These are phyloP conservation scores for Pseudogymnoascus sp. DNA, from an alignment of 2,329 filamentous ascomycete genomes.

Conservation along the genomic window DNA sequence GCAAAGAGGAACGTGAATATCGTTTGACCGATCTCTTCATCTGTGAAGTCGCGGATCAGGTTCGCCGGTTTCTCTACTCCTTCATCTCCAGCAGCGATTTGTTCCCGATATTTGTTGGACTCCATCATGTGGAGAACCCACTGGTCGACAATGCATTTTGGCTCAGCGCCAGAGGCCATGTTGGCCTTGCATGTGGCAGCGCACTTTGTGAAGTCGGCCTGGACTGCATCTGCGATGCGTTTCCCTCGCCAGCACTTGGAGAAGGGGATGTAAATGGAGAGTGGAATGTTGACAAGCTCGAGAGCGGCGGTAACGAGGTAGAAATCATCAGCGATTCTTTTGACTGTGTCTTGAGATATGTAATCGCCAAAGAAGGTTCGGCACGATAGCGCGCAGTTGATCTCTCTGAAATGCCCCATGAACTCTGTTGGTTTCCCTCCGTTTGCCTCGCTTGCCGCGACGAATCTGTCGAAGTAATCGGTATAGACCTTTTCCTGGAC, in stretches of 20 bases:
- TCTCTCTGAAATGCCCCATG: constrained; percentile 67
- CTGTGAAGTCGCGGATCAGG: constrained; percentile 43
- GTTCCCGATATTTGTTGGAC: constrained; percentile 58
- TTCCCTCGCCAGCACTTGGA: constrained; percentile 74
- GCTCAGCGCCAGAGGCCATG: constrained; percentile 61
- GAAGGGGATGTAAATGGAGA: constrained; percentile 62
- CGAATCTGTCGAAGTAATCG: constrained; percentile 62
- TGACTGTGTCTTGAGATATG: constrained; percentile 63
- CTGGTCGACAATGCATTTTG: constrained; percentile 69
- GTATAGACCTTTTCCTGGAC: constrained; percentile 66
- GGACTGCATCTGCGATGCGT: constrained; percentile 64
- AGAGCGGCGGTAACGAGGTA: constrained; percentile 71
- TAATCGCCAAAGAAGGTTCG: constrained; percentile 76
- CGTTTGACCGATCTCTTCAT: constrained; percentile 43
- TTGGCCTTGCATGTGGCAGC: constrained; percentile 64
- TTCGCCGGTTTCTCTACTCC: constrained; percentile 38
- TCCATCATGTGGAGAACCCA: constrained; percentile 72
- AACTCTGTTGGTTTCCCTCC: constrained; percentile 54
- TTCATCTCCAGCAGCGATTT: constrained; percentile 49
- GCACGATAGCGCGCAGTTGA: constrained; percentile 72
- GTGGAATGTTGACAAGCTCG: constrained; percentile 71
- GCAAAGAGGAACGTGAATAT: constrained; percentile 49
- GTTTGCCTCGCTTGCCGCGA: constrained; percentile 48
- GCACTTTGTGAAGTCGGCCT: constrained; percentile 63
- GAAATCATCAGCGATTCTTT: constrained; percentile 72